Base-by-base conservation (phyloP, 129 eudicot genomes). In the Lactuca sativa region DNA sequence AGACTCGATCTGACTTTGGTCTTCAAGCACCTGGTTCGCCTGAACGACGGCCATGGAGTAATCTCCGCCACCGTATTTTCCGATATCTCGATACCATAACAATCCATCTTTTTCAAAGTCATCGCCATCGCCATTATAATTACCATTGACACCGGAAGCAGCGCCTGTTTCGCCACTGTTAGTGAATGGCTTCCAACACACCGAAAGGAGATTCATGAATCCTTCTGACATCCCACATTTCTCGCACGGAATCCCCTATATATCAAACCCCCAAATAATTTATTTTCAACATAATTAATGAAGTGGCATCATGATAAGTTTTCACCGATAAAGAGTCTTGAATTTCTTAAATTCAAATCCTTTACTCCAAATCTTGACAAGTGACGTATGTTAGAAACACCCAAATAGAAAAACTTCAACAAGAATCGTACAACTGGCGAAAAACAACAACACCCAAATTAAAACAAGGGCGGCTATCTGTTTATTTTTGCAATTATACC, bases 1-100 rank as follows among this genome's bases (percentile, higher is more conserved):
- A 3, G 86, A 84, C 82, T 84, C 90, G 56, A 88, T 80, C 81
- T 88, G 95, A 74, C 88, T 68, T 70, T 88, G 95, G 67, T 88
- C 95, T 58, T 88, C 95, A 17, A 88, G 85, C 16, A 84, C 82
- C 70, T 77, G 81, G 73, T 88, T 88, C 0, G 90, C 95, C 66
- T 88, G 90, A 66, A 84, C 74, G 10, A 84, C 84, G 3, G 90
- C 90, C 90, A 88, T 82, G 1, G 95, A 87, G 61, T 76, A 87
- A 10, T 87, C 90, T 0, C 90, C 95, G 36, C 82, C 78, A 7
- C 67, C 67, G 16, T 73, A 82, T 56, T 59, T 59, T 7, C 95
- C 95, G 5, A 81, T 36, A 56, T 87, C 90, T 4, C 74, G 74
- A 64, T 37, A 82, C 90, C 95, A 84, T 33, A 79, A 66, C 74